A percentile compares a stretch with the other conserved stretches of the same genome.
Evolutionary conservation across 2,329 filamentous ascomycete genomes (phyloP).

Genomic region (Aspergillus niger): DNA sequence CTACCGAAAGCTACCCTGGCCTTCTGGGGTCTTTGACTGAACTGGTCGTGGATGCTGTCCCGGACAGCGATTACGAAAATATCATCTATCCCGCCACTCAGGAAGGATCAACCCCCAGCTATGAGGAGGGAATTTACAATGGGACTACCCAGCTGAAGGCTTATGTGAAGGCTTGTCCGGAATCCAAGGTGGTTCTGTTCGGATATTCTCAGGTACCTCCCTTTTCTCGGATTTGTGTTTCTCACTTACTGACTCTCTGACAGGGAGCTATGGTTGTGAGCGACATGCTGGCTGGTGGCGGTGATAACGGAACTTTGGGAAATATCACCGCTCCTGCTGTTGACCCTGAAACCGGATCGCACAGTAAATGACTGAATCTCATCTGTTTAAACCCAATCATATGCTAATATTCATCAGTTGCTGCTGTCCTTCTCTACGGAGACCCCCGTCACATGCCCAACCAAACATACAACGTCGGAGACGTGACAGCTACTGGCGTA

Average conservation of each 20-base stretch:
- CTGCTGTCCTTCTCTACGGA: background rate
- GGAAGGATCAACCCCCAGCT: background rate
- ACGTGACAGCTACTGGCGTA: background rate
- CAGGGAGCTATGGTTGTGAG: background rate
- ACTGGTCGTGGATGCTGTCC: background rate
- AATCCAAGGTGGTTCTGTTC: background rate
- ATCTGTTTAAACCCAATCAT: too few relatives aligned
- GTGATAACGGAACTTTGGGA: background rate
- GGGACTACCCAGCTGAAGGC: background rate
- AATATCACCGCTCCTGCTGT: background rate
- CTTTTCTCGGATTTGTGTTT: too few relatives aligned
- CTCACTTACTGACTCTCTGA: too few relatives aligned
- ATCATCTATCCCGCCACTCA: background rate
- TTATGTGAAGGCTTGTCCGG: background rate
- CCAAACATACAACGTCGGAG: background rate
- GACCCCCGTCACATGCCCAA: background rate
- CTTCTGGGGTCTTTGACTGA: background rate
- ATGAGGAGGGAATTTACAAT: background rate
- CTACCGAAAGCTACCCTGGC: background rate
- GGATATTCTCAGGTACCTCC: background rate
- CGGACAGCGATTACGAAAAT: background rate
- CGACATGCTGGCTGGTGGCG: background rate
- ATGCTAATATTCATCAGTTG: background rate
- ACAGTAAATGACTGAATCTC: background rate
- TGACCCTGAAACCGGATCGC: background rate